Evolutionary conservation across 2,329 filamentous ascomycete species (phyloP).

Genomic region (Fusarium cicatricum): DNA sequence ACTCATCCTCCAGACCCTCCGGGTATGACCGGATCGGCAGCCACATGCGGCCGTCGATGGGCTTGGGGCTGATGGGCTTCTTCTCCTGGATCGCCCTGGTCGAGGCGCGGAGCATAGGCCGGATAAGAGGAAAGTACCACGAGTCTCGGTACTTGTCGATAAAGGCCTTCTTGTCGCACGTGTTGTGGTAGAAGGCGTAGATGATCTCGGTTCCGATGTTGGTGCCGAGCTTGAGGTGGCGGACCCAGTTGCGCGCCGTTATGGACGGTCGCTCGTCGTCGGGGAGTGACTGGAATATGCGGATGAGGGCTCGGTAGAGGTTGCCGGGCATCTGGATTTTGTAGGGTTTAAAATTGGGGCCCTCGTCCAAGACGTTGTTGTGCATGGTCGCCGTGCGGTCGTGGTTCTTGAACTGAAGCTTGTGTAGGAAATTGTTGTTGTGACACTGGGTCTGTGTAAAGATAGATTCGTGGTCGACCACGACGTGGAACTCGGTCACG

Average conservation of each 20-base stretch:
- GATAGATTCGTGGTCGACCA: conserved; percentile 41
- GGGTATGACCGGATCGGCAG: conserved; percentile 19
- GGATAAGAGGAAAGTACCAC: conserved; percentile 34
- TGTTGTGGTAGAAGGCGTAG: conserved; percentile 39
- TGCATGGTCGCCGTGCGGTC: conserved; percentile 50
- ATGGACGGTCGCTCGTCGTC: not conserved
- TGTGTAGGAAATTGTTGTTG: conserved; percentile 56
- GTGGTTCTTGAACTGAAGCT: conserved; percentile 52
- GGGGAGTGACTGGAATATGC: conserved; percentile 16
- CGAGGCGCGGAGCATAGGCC: conserved; percentile 9
- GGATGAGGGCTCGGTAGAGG: conserved; percentile 11
- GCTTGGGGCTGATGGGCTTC: conserved; percentile 9
- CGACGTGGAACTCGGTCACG: conserved; percentile 27
- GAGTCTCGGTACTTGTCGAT: conserved; percentile 24
- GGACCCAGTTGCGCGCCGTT: conserved; percentile 21
- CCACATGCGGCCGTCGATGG: conserved; percentile 32
- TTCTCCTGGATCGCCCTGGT: conserved; percentile 3
- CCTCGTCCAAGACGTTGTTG: conserved; percentile 17
- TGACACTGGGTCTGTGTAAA: conserved; percentile 60
- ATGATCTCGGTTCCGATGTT: conserved; percentile 37
- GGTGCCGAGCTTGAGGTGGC: conserved; percentile 21
- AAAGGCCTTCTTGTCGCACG: conserved; percentile 35
- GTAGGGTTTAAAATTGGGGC: conserved; percentile 11
- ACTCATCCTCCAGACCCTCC: conserved; percentile 2
- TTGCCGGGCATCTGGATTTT: conserved; percentile 34